Evolutionary conservation across 768 basidiomycete species (phyloP), one percentile per base, ranked within the genome.

Genomic region (Russula griseocarnosa): DNA sequence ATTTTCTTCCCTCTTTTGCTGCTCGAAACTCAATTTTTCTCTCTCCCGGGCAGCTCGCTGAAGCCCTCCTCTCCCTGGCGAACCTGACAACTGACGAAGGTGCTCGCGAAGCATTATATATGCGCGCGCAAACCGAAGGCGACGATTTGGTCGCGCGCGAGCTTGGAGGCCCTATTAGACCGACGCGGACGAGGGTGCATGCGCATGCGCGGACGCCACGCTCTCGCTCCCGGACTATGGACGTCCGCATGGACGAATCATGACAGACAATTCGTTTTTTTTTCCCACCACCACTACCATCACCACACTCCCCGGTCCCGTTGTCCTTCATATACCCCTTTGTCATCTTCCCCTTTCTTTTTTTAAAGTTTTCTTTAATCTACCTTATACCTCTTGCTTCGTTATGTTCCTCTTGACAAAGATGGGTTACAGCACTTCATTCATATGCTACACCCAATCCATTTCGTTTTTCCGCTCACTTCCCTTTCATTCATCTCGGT

Each of bases 41-140:
- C 11, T n/a, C 1, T 22, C 32, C 30, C 60, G 66, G 18, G 20
- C 70, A 82, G 69, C 74, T 86, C 13, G 79, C 79, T 0, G 86
- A 87, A 71, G 83, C 84, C 26, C 74, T 86, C 16, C 62, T 86
- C 49, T 81, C 83, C 46, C 76, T 87, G 22, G 86, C 83, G 32
- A 86, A 86, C 69, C 70, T 87, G 44, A 85, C 83, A 3, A 69
- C 70, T 60, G 82, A 85, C 67, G 76, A 75, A 70, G 70, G 67
- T 47, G 73, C 76, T 64, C 75, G 82, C 38, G 84, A 86, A 72
- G 77, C 75, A 68, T 73, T 86, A 66, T 86, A 85, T 61, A 62
- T 71, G 55, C 71, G 81, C 26, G 84, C 85, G 14, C 76, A 82
- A 73, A 66, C 69, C 26, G 82, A 83, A 70, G 80, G 77, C 7